Percentiles rank a stretch among this genome's conserved stretches.
phyloP scores from a whole-genome alignment of 768 basidiomycete species.

The Lactarius indigo region DNA sequence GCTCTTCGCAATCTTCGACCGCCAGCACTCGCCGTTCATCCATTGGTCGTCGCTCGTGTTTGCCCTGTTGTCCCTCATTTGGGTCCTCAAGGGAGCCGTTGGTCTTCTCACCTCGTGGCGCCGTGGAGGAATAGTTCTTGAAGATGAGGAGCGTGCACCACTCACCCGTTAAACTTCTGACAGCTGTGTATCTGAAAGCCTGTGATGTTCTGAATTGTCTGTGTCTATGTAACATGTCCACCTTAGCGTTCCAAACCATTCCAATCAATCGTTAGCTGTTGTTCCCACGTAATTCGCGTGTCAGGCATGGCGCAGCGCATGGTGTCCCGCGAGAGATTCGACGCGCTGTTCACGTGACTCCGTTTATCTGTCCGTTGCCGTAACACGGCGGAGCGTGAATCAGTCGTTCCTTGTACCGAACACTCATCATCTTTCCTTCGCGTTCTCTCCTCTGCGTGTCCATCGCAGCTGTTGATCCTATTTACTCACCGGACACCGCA shows the following conservation, averaged over 20 bases:
- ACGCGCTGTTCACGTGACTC: slow-evolving; percentile 19
- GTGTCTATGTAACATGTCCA: neutral
- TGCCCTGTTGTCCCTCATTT: slow-evolving; percentile 78
- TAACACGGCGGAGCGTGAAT: neutral
- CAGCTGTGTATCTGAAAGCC: neutral
- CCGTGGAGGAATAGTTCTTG: slow-evolving; percentile 53
- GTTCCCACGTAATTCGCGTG: neutral
- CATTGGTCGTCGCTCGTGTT: slow-evolving; percentile 89
- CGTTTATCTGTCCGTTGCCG: slow-evolving; percentile 8
- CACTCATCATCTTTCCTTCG: slow-evolving; percentile 7
- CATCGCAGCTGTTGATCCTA: neutral
- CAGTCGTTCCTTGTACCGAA: neutral
- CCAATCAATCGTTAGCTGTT: neutral
- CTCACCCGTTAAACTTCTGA: slow-evolving; percentile 45
- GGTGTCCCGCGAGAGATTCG: neutral
- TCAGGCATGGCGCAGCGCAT: neutral
- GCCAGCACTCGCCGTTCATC: slow-evolving; percentile 71
- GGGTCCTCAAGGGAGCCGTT: slow-evolving; percentile 73
- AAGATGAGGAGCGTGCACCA: slow-evolving; percentile 87
- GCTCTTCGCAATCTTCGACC: slow-evolving; percentile 88
- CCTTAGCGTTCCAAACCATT: neutral
- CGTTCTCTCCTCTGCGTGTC: neutral
- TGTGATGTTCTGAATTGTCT: neutral
- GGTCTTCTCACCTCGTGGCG: slow-evolving; percentile 45
- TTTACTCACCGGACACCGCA: neutral